Evolutionary conservation across 1,284 basidiomycete species (phyloP), one percentile per base, ranked within the genome.

Genomic region (Marasmius fiardii): DNA sequence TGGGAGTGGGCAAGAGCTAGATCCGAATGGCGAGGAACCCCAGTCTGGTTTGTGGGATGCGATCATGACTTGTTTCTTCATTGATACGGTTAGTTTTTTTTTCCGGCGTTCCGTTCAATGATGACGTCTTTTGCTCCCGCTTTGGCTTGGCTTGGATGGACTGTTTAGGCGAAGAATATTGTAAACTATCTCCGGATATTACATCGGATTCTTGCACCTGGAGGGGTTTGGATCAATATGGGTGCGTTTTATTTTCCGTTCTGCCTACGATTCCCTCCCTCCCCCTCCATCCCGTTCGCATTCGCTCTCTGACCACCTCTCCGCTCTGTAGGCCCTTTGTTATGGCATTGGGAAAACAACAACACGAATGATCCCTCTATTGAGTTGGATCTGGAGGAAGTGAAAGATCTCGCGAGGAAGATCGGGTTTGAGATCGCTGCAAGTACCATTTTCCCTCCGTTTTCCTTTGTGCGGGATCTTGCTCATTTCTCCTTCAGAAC

Each of bases 311-410:
- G 18, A 37, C 48, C 35, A 21, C 33, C 11, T 51, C 61, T 59
- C 55, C 48, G n/a, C n/a, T n/a, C n/a, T n/a, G n/a, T 62, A 85
- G 94, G 96, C 1, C 97, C 96, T 0, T 74, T 98, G 1, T 74
- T 98, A 26, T 99, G 96, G 95, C 95, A 99, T 68, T 98, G 88
- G 73, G 95, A 98, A 68, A 95, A 95, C 70, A 92, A 90, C 64
- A 80, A 72, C 37, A 84, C 86, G 7, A 83, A 83, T 61, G 92
- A 94, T 55, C 82, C 87, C 5, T 93, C 89, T 8, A 81, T 98
- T 52, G 96, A 98, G 72, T 78, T 98, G 16, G 90, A 88, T 63
- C 75, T 98, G 24, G 90, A 93, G 58, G 95, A 98, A 67, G 80
- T 98, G 43, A 92, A 95, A 64, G 72, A 73, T 1, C 80, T 98